phyloP scores from a whole-genome alignment of 139 green algal species.

The Chlamydomonas sphaeroides region DNA sequence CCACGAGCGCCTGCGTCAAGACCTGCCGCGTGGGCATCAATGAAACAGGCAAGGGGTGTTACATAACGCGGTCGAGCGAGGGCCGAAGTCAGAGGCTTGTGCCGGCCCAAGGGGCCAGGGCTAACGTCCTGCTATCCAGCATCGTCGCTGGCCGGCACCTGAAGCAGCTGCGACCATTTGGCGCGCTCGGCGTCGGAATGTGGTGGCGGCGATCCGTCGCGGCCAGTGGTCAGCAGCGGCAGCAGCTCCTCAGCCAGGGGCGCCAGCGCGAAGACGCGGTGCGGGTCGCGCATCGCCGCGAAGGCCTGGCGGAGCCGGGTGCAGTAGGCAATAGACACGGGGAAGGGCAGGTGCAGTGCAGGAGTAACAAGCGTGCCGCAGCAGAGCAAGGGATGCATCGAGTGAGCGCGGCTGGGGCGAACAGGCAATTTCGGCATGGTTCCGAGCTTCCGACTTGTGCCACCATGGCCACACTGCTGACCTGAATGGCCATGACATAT shows the following conservation, averaged over 20 bases:
- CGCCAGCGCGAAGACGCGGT: slow-evolving; percentile 48
- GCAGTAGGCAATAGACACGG: too few relatives aligned
- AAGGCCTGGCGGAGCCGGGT: slow-evolving; percentile 40
- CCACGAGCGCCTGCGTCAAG: slow-evolving; percentile 25
- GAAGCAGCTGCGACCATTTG: slow-evolving; percentile 44
- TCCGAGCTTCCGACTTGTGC: neutral
- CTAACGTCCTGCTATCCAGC: too few relatives aligned
- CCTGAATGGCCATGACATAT: slow-evolving; percentile 39
- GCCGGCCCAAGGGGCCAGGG: too few relatives aligned
- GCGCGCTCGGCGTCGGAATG: neutral
- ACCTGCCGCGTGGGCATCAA: slow-evolving; percentile 9
- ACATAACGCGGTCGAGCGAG: too few relatives aligned
- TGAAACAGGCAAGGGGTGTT: neutral
- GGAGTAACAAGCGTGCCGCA: too few relatives aligned
- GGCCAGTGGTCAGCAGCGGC: slow-evolving; percentile 45
- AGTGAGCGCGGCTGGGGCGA: too few relatives aligned
- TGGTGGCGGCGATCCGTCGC: neutral
- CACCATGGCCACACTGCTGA: neutral
- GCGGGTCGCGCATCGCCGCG: slow-evolving; percentile 37
- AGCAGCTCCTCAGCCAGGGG: slow-evolving; percentile 55
- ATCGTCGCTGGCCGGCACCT: too few relatives aligned
- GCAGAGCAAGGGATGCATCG: too few relatives aligned
- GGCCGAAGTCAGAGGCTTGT: too few relatives aligned
- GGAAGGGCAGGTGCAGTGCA: neutral
- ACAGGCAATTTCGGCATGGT: too few relatives aligned